Percentiles rank a stretch among this genome's conserved stretches.
phyloP scores from a whole-genome alignment of 2,329 filamentous ascomycete species.

The Sphaerulina populicola region DNA sequence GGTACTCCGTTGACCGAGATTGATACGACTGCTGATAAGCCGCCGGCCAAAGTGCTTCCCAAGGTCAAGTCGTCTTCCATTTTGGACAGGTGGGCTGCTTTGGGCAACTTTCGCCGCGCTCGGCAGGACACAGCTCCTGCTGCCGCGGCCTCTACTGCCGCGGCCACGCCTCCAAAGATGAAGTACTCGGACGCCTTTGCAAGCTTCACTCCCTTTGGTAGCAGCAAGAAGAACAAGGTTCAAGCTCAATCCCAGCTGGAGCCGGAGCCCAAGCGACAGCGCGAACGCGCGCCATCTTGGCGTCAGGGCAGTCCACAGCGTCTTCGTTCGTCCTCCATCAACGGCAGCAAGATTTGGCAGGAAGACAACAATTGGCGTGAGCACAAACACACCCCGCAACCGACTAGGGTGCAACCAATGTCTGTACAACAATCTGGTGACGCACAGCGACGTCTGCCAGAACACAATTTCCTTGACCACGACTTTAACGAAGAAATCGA shows the following conservation, averaged over 20 bases:
- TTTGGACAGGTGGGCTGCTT: slow-evolving; percentile 79
- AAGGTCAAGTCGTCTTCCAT: slow-evolving; percentile 47
- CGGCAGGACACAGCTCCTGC: slow-evolving; percentile 40
- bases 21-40: slow-evolving; percentile 24
- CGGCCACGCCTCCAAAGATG: slow-evolving; percentile 32
- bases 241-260: slow-evolving; percentile 21
- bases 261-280: slow-evolving; percentile 11
- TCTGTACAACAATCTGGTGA: slow-evolving; percentile 9
- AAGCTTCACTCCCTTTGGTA: slow-evolving; percentile 30
- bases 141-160: slow-evolving; percentile 30
- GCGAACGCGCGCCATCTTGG: slow-evolving; percentile 30
- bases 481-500: slow-evolving; percentile 14
- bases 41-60: slow-evolving; percentile 49
- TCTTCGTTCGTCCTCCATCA: slow-evolving; percentile 30
- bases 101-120: slow-evolving; percentile 75
- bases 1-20: slow-evolving; percentile 23
- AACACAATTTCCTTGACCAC: slow-evolving; percentile 32
- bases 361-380: slow-evolving; percentile 45
- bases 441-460: slow-evolving; percentile 22
- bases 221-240: slow-evolving; percentile 30
- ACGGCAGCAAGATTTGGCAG: slow-evolving; percentile 36
- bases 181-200: slow-evolving; percentile 30
- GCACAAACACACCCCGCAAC: slow-evolving; percentile 28
- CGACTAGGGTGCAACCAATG: slow-evolving; percentile 18
- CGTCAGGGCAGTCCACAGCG: slow-evolving; percentile 27